Evolutionary conservation across 768 basidiomycete species (phyloP), one percentile per base, ranked within the genome.

Genomic region (Mycena filopes): DNA sequence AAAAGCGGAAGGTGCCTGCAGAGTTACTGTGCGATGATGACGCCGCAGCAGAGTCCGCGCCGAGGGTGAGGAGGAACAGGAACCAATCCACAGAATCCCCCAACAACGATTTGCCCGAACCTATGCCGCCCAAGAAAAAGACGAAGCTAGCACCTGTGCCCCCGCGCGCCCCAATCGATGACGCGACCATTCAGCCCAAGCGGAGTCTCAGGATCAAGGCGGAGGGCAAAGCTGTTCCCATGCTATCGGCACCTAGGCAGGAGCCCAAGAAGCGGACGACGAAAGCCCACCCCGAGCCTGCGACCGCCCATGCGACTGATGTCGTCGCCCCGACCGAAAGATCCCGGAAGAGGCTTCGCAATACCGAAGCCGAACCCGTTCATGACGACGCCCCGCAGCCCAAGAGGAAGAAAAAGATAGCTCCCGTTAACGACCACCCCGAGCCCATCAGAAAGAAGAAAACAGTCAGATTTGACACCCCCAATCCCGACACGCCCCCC

Each of bases 61-160:
- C 36, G 54, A 55, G 11, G 26, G 45, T 28, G 28, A 60, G 50
- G 48, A 40, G 26, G 25, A 57, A 57, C 25, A 57, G 56, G 25
- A 28, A 57, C 36, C 11, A 36, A 11, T 15, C 5, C 31, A 33
- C 12, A 33, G 55, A 25, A 3, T 31, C 11, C 25, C 15, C 55
- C 23, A 25, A 11, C 18, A 18, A 57, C 41, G 26, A 28, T 16
- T 7, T 47, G 9, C 45, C 46, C 21, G 47, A 48, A 33, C 41
- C 54, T 9, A n/a, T 21, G 49, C 51, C 25, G 51, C 46, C 63
- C 26, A 55, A 54, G 38, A 65, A 48, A 21, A 60, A 55, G 48
- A 57, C 25, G 38, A 56, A 42, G 21, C 4, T 31, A 11, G 4
- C 13, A 4, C 36, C 50, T 5, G 31, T 12, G 13, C 31, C 36